These are phyloP conservation scores for Ustilaginoidea virens DNA, from an alignment of 2,329 filamentous ascomycete genomes.

Conservation along the genomic window DNA sequence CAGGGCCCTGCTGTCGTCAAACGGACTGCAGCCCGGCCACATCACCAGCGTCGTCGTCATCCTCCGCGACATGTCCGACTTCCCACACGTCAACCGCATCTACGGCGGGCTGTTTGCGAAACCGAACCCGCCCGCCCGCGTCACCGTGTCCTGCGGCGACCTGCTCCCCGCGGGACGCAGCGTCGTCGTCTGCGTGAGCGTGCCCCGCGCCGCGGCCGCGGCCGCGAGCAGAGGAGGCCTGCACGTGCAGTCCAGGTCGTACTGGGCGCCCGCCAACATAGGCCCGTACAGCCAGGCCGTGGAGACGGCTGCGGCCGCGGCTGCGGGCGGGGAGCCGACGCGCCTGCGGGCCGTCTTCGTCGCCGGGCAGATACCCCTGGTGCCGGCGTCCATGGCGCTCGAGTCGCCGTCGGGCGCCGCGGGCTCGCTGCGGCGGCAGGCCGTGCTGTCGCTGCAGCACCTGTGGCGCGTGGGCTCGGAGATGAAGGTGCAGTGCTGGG, in stretches of 20 bases:
- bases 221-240: constrained; percentile 44
- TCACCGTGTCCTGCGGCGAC: constrained; percentile 66
- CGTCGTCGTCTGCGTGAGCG: constrained; percentile 41
- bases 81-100: constrained; percentile 55
- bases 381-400: constrained; percentile 67
- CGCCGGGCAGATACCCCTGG: constrained; percentile 81
- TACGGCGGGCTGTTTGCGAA: constrained; percentile 62
- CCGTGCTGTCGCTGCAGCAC: constrained; percentile 69
- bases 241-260: constrained; percentile 85
- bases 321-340: constrained; percentile 5
- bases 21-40: constrained; percentile 13
- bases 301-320: constrained; percentile 24
- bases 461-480: constrained; percentile 68
- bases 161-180: constrained; percentile 43
- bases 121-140: constrained; percentile 72
- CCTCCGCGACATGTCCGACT: constrained; percentile 67
- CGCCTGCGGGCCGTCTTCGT: constrained; percentile 39
- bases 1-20: constrained; percentile 20
- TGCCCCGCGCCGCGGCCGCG: constrained; percentile 15
- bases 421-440: constrained; percentile 36
- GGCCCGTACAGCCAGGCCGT: constrained; percentile 92
- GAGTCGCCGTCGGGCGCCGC: constrained; percentile 27
- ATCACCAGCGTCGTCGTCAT: constrained; percentile 49
- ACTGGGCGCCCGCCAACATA: constrained; percentile 97
- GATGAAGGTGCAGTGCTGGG: constrained; percentile 60